These are phyloP conservation scores for Picochlorum costavermella DNA, from an alignment of 139 green algal species.

Conservation along the genomic window DNA sequence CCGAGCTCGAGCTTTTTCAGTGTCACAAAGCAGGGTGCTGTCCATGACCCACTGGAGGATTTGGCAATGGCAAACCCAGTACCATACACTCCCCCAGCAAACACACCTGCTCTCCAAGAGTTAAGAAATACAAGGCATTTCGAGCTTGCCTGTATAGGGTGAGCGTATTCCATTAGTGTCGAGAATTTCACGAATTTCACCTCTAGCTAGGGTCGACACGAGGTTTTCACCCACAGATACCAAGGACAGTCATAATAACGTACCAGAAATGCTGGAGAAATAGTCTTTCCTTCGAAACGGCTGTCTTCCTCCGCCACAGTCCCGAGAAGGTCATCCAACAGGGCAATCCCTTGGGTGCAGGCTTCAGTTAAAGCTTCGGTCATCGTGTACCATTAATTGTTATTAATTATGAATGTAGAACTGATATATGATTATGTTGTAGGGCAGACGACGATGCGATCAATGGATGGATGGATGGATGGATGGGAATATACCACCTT, in stretches of 20 bases:
- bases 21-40: slow-evolving; percentile 10
- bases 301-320: neutral
- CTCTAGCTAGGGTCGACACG: neutral
- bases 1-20: slow-evolving; percentile 4
- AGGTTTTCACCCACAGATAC: neutral
- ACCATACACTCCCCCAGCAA: neutral
- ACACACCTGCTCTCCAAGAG: neutral
- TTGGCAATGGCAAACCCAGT: slow-evolving; percentile 5
- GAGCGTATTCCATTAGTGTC: neutral
- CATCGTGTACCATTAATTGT: neutral
- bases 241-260: neutral
- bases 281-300: slow-evolving; percentile 10
- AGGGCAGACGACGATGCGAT: too few relatives aligned
- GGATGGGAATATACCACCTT: too few relatives aligned
- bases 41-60: neutral
- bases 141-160: slow-evolving; percentile 6
- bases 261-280: slow-evolving; percentile 9
- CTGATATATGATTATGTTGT: too few relatives aligned
- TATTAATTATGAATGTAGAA: too few relatives aligned
- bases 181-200: neutral
- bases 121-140: slow-evolving; percentile 12
- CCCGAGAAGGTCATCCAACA: slow-evolving; percentile 10
- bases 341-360: neutral
- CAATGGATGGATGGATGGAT: too few relatives aligned
- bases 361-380: slow-evolving; percentile 4